Base-by-base conservation (phyloP, 805 yeast genomes). In the Wickerhamiella kurtzmanii region DNA sequence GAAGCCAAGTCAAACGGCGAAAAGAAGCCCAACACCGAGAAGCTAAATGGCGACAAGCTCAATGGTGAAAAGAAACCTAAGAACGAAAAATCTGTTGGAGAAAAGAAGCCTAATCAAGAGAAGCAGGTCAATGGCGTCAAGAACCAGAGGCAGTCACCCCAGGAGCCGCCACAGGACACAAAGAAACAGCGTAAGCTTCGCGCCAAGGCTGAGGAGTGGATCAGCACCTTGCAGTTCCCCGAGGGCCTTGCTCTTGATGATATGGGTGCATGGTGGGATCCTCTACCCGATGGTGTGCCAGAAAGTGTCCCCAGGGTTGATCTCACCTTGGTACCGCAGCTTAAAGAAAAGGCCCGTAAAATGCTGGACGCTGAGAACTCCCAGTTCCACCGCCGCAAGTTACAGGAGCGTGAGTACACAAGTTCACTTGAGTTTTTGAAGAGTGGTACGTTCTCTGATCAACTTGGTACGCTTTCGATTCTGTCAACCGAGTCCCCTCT, bases 401-500 rank as follows among this genome's bases (percentile, higher is more conserved):
- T 75, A 80, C 47, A 77, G 81, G 37, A 82, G 94, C 4, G 96
- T 83, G 68, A 84, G 71, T 89, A 89, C 63, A 76, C 86, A 71
- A 75, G 89, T 1, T 56, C 58, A 1, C 39, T 55, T 17, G 94
- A 89, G 64, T 81, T 92, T 55, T 74, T 92, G 58, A 73, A 87
- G 4, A 81, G 78, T 54, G 98, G 98, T 83, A 92, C 98, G 0
- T 72, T 89, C 56, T 81, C 79, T 57, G 98, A 92, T 80, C 87
- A 92, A 67, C 83, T 92, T 47, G 84, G 95, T 43, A 96, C 98
- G 0, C 72, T 92, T 60, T 89, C 98, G 0, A 75, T 92, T 60
- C 70, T 92, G 60, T 76, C 88, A 43, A 97, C 92, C 62, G 97
- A 92, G 67, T 88, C 96, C 2, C 98, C 98, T 4, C 62, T 87